phyloP scores from a whole-genome alignment of 2,329 filamentous ascomycete genomes.

The Clonostachys chloroleuca region DNA sequence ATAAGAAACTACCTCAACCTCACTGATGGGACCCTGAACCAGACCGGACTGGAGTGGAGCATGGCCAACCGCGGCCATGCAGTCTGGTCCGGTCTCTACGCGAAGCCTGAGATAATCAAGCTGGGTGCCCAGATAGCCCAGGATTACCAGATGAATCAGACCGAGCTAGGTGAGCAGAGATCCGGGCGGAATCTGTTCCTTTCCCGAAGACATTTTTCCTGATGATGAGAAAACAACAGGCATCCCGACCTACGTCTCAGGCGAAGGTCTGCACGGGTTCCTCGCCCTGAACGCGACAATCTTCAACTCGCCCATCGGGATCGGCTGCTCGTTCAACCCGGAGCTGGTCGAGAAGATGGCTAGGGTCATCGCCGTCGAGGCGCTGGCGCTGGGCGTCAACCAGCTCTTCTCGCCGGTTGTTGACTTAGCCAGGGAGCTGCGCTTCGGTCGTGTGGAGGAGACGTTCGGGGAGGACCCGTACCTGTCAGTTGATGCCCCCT shows the following conservation, averaged over 20 bases:
- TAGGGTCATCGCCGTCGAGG: constrained; percentile 59
- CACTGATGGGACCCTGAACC: constrained; percentile 63
- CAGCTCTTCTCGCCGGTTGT: constrained; percentile 69
- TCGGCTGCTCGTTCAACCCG: constrained; percentile 68
- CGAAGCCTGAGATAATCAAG: constrained; percentile 58
- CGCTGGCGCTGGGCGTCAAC: constrained; percentile 64
- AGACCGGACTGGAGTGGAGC: constrained; percentile 60
- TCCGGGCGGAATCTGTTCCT: too few relatives aligned
- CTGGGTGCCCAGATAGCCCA: constrained; percentile 61
- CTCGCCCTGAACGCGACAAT: constrained; percentile 70
- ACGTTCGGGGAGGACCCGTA: constrained; percentile 67
- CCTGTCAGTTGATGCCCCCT: constrained; percentile 30
- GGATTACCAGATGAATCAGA: constrained; percentile 58
- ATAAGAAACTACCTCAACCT: constrained; percentile 70
- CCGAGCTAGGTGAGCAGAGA: constrained; percentile 18
- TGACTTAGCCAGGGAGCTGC: constrained; percentile 66
- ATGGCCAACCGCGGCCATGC: constrained; percentile 63
- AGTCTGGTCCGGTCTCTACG: constrained; percentile 68
- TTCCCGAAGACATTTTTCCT: too few relatives aligned
- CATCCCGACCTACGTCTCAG: constrained; percentile 70
- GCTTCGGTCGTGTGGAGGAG: constrained; percentile 72
- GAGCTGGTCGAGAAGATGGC: constrained; percentile 63
- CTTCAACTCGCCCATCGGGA: constrained; percentile 72
- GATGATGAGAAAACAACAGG: constrained; percentile 34
- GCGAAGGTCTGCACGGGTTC: constrained; percentile 71